Percentiles rank a stretch among this genome's conserved stretches.
phyloP scores from a whole-genome alignment of 2,329 filamentous ascomycete species.

The Colletotrichum trifolii region DNA sequence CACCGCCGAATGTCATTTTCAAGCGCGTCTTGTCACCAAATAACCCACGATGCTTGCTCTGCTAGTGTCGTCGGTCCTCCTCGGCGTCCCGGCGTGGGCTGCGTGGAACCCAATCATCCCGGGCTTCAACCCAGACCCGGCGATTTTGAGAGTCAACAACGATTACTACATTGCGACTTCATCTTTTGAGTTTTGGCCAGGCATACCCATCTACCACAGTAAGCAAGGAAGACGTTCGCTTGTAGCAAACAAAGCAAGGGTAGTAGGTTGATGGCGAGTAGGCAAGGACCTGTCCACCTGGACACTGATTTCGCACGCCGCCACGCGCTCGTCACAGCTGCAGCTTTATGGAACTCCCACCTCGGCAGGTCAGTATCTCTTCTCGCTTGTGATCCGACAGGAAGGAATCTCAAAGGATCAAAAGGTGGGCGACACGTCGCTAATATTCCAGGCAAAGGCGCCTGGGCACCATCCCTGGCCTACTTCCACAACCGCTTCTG shows the following conservation, averaged over 20 bases:
- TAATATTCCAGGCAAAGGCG: background rate
- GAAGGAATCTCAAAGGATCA: too few species aligned
- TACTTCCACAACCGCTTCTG: constrained; percentile 18
- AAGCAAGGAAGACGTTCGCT: background rate
- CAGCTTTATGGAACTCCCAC: constrained; percentile 24
- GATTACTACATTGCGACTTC: constrained; percentile 66
- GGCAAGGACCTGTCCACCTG: constrained; percentile 56
- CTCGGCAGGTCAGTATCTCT: background rate
- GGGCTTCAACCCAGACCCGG: constrained; percentile 66
- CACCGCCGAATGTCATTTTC: too few species aligned
- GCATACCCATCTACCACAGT: constrained; percentile 61
- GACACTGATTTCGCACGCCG: constrained; percentile 45
- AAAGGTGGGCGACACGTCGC: too few species aligned
- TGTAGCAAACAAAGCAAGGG: too few species aligned
- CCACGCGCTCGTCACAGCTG: constrained; percentile 25
- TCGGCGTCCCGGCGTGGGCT: background rate
- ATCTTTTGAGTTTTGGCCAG: constrained; percentile 65
- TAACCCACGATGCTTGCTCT: too few species aligned
- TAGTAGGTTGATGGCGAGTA: background rate
- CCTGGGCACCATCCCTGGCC: constrained; percentile 21
- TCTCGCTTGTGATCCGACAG: too few species aligned
- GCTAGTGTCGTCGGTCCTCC: background rate
- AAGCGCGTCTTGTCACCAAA: too few species aligned
- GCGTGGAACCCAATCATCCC: constrained; percentile 58
- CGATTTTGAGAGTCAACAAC: constrained; percentile 58